Base-by-base conservation (phyloP, 305 asterid genomes). In the Fraxinus platypoda region DNA sequence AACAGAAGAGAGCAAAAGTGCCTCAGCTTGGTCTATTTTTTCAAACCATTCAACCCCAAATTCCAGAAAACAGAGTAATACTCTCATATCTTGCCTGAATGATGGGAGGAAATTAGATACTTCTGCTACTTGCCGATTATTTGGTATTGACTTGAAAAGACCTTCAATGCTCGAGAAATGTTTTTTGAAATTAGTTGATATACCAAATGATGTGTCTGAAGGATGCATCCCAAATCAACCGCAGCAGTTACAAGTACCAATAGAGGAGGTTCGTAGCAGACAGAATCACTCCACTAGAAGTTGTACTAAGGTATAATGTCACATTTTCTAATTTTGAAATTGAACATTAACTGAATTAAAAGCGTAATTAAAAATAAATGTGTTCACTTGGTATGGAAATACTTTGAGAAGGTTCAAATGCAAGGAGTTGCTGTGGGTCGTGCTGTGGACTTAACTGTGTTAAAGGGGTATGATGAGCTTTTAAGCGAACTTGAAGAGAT, bases 401-500 rank as follows among this genome's bases (percentile, higher is more conserved):
- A 31, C 33, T 59, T 37, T 72, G 87, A 81, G 68, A 81, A 96
- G 99, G 98, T 96, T 80, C 99, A 93, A 91, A 96, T 96, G 99
- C 97, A 96, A 92, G 99, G 99, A 59, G 91, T 96, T 34, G 99
- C 98, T 2, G 98, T 96, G 21, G 98, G 99, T 0, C 97, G 99
- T 57, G 99, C 99, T 2, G 97, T 94, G 81, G 99, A 96, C 86
- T 90, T 96, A 83, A 86, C 87, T 37, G 81, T 82, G 17, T 72
- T 96, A 87, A 91, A 88, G 59, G 99, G 98, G 78, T 96, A 93
- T 2, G 77, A 92, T 23, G 93, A 92, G 84, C 97, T 96, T 66
- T 87, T 92, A 54, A 86, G 75, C 21, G 98, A 93, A 82, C 94
- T 96, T 8, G 99, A 96, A 84, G 91, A 87, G 72, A 89, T 96